A percentile compares a stretch with the other conserved stretches of the same genome.
Conservation (phyloP, 257 asterid species). For the Phtheirospermum japonicum region DNA sequence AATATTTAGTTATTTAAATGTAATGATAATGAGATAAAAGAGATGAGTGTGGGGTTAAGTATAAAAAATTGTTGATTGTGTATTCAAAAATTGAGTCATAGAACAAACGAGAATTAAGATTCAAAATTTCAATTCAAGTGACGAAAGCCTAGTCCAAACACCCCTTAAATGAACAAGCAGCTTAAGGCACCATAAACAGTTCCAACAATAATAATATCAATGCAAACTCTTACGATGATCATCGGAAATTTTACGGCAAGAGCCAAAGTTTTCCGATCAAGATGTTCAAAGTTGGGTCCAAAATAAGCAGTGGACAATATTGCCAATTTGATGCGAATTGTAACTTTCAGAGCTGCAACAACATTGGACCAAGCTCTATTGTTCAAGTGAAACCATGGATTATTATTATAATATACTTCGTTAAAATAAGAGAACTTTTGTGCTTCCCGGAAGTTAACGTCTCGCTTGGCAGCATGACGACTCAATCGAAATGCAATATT, state of each 20-base stretch:
- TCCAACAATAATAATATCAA: no score
- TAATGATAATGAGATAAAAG: no score
- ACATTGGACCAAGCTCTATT: slow-evolving; percentile 13
- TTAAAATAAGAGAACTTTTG: slow-evolving; percentile 34
- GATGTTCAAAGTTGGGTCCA: slow-evolving; percentile 62
- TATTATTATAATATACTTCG: not conserved
- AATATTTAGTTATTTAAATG: no score
- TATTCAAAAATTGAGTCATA: no score
- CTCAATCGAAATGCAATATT: slow-evolving; percentile 44
- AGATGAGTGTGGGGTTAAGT: no score
- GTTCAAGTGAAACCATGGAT: slow-evolving; percentile 19
- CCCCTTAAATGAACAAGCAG: slow-evolving; percentile 51
- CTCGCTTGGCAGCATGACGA: slow-evolving; percentile 45
- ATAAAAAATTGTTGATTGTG: no score
- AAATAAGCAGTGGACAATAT: slow-evolving; percentile 29
- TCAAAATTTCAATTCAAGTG: no score
- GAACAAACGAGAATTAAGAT: no score
- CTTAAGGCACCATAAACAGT: slow-evolving; percentile 35
- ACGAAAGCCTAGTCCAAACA: no score
- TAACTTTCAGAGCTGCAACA: slow-evolving; percentile 5
- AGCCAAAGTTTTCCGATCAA: slow-evolving; percentile 28
- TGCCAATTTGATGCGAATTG: slow-evolving; percentile 33
- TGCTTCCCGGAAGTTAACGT: slow-evolving; percentile 37
- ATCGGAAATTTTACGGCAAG: slow-evolving; percentile 32
- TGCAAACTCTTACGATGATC: slow-evolving; percentile 52